Base-by-base conservation (phyloP, 371 early-diverging fungal species). In the Lichtheimia corymbifera region DNA sequence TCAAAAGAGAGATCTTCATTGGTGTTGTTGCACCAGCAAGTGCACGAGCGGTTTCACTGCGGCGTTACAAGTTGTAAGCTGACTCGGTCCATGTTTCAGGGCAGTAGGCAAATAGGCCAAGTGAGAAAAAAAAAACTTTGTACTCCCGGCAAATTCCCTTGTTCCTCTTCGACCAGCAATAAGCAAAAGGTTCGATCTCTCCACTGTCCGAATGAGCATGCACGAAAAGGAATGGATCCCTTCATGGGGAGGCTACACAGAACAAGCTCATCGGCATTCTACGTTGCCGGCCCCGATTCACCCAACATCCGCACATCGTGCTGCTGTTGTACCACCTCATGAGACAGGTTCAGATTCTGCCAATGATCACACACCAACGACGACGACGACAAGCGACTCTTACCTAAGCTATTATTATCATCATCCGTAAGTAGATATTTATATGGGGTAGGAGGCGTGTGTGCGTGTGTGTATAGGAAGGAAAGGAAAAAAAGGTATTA, bases 151-250 rank as follows among this genome's bases (percentile, higher is more conserved):
- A 35, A 35, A 35, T 35, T 35, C 9, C 35, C 35, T 35, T 35
- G 35, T 35, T 35, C 35, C 35, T 35, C 35, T 35, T 11, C 9
- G 11, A 9, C 35, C 35, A 9, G 35, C 5, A 5, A 35, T 28
- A 28, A 28, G 28, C 28, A 28, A 28, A 5, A 5, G 9, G 35
- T 9, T 9, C 35, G 35, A 35, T 35, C 35, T 35, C 9, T 11
- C 35, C 35, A 35, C 4, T 11, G 11, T 35, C 2, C 35, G 54
- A 64, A 64, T 64, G 64, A 53, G 57, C 50, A 40, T 59, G 17
- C 64, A 64, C 42, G 64, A 64, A 22, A 64, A 64, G 59, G 58
- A 64, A 52, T 64, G 64, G 64, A 54, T 49, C 15, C 42, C 59
- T 49, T 24, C 64, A 22, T 47, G 47, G 47, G 47, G 18, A 6